phyloP scores from a whole-genome alignment of 208 protist species.

The Crithidia fasciculata region DNA sequence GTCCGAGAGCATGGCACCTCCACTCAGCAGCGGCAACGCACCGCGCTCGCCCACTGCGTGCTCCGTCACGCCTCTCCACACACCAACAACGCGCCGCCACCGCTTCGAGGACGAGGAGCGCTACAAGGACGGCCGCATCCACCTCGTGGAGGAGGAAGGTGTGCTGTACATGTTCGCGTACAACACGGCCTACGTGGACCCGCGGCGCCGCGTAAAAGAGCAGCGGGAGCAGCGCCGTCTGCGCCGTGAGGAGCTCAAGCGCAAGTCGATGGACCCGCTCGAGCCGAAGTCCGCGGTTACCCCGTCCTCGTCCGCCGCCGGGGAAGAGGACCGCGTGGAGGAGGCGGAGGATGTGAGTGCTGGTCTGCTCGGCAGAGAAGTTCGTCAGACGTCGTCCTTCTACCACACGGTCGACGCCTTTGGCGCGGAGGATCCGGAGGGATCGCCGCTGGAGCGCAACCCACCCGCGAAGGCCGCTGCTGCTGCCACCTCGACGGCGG shows the following conservation, averaged over 20 bases:
- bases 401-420: slow-evolving; percentile 37
- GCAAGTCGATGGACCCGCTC: not conserved
- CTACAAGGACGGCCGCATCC: slow-evolving; percentile 65
- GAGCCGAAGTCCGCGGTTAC: not conserved
- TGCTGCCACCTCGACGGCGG: too few relatives aligned
- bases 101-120: slow-evolving; percentile 41
- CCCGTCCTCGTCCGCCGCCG: slow-evolving; percentile 10
- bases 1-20: slow-evolving; percentile 1
- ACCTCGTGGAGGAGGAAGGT: slow-evolving; percentile 68
- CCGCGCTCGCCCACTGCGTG: not conserved
- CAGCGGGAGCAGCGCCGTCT: slow-evolving; percentile 24
- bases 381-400: slow-evolving; percentile 33
- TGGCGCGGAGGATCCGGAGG: slow-evolving; percentile 31
- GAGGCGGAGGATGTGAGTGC: slow-evolving; percentile 2
- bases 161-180: slow-evolving; percentile 73
- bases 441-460: not conserved
- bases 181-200: slow-evolving; percentile 39
- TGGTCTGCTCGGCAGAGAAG: not conserved
- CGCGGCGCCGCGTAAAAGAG: slow-evolving; percentile 10
- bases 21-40: not conserved
- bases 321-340: slow-evolving; percentile 2
- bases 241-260: slow-evolving; percentile 9
- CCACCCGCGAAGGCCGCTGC: not conserved
- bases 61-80: slow-evolving; percentile 8
- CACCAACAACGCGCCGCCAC: slow-evolving; percentile 29